A percentile compares a stretch with the other conserved stretches of the same genome.
Evolutionary conservation across 169 alveolate genomes (phyloP).

Genomic region (Cytauxzoon felis): DNA sequence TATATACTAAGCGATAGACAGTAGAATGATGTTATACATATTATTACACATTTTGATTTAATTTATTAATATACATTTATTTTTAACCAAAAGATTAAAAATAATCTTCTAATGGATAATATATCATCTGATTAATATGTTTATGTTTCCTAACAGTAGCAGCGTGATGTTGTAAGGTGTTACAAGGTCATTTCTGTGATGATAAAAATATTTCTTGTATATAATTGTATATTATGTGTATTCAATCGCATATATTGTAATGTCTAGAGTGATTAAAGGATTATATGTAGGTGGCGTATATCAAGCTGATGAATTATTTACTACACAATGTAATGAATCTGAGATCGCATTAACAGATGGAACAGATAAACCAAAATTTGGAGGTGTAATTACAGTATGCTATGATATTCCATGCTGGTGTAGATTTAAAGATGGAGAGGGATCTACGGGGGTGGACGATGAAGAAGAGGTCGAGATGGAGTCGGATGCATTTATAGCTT

Average conservation of each 20-base stretch:
- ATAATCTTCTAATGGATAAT: neutral
- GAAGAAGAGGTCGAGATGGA: neutral
- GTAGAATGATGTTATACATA: neutral
- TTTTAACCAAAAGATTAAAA: too few species aligned
- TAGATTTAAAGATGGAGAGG: neutral
- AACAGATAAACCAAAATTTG: neutral
- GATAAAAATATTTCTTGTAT: too few species aligned
- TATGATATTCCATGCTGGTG: slow-evolving; percentile 55
- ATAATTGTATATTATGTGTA: neutral
- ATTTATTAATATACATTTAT: too few species aligned
- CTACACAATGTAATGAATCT: neutral
- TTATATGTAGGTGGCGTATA: slow-evolving; percentile 47
- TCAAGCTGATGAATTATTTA: slow-evolving; percentile 23
- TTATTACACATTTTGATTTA: too few species aligned
- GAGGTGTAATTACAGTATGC: slow-evolving; percentile 53
- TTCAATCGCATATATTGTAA: neutral
- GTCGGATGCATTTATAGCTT: neutral
- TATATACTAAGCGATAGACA: neutral
- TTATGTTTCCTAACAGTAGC: too few species aligned
- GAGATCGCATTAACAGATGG: too few species aligned
- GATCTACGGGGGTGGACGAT: neutral
- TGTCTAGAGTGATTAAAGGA: slow-evolving; percentile 17
- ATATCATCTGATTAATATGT: too few species aligned
- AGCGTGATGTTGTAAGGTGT: too few species aligned
- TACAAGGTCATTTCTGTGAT: too few species aligned